phyloP scores from a whole-genome alignment of 257 asterid genomes.

The Solanum dulcamara region DNA sequence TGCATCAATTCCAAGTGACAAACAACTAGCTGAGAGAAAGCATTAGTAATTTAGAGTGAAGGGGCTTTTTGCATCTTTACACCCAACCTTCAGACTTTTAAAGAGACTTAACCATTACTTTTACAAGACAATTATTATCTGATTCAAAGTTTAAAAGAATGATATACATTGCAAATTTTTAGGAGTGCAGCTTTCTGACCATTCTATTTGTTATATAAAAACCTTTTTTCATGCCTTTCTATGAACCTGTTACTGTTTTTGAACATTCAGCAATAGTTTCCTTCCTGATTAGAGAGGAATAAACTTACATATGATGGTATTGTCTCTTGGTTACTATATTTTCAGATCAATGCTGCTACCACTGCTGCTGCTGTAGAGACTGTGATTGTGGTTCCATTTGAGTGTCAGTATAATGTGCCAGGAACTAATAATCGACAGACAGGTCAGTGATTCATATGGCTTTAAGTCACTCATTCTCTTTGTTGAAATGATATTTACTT shows the following conservation, averaged over 20 bases:
- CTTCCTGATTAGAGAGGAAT: neutral
- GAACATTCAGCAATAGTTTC: neutral
- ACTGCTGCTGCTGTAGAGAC: conserved; percentile 34
- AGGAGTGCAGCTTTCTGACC: neutral
- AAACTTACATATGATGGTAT: conserved; percentile 8
- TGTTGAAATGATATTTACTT: neutral
- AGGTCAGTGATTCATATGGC: conserved; percentile 33
- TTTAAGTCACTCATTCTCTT: neutral
- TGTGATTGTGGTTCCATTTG: conserved; percentile 15
- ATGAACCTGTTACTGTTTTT: neutral
- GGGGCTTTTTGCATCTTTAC: neutral
- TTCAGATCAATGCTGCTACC: conserved; percentile 35
- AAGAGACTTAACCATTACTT: too few species aligned
- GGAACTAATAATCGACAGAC: conserved; percentile 41
- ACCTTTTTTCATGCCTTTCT: neutral
- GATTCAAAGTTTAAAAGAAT: neutral
- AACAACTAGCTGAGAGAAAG: neutral
- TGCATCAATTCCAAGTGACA: neutral
- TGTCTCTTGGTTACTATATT: conserved; percentile 5
- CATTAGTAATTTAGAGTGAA: neutral
- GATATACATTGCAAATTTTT: neutral
- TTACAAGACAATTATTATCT: neutral
- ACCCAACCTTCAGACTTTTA: neutral
- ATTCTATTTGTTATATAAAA: neutral
- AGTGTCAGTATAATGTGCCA: conserved; percentile 43